A percentile compares a stretch with the other conserved stretches of the same genome.
These are phyloP conservation scores for Metschnikowia peoriensis DNA, from an alignment of 805 yeast genomes.

Conservation along the genomic window DNA sequence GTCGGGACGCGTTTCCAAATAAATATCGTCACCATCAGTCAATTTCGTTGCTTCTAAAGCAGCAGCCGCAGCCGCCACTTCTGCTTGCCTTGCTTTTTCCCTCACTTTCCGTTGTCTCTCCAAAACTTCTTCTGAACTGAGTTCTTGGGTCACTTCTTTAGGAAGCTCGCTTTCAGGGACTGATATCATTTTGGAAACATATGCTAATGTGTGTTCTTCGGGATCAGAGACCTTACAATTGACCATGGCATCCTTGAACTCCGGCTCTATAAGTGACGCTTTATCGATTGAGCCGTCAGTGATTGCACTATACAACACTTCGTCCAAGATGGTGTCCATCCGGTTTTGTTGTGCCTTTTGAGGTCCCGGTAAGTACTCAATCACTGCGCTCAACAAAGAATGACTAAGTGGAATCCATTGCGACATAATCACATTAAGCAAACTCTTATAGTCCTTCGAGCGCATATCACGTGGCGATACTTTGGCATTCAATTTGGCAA, in stretches of 20 bases:
- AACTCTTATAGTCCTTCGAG: constrained; percentile 68
- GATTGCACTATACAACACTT: constrained; percentile 45
- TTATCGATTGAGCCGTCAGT: constrained; percentile 39
- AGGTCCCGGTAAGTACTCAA: constrained; percentile 86
- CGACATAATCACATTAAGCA: constrained; percentile 67
- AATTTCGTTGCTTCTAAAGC: constrained; percentile 20
- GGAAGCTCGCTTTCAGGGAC: constrained; percentile 83
- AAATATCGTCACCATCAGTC: constrained; percentile 27
- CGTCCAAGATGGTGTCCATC: constrained; percentile 58
- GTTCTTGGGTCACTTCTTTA: constrained; percentile 36
- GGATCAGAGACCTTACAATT: constrained; percentile 69
- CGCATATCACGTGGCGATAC: constrained; percentile 72
- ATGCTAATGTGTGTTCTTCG: constrained; percentile 53
- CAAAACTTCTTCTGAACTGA: constrained; percentile 54
- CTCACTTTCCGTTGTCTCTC: constrained; percentile 66
- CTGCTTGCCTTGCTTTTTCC: constrained; percentile 65
- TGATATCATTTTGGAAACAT: constrained; percentile 85
- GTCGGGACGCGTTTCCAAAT: constrained; percentile 28
- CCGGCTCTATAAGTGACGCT: constrained; percentile 44
- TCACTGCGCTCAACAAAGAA: constrained; percentile 78
- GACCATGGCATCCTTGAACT: constrained; percentile 54
- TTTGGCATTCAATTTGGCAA: constrained; percentile 64
- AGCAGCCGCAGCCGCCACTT: constrained; percentile 41
- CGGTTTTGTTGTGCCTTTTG: constrained; percentile 68
- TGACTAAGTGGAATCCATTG: constrained; percentile 96